Evolutionary conservation across 2,329 filamentous ascomycete genomes (phyloP), one percentile per base, ranked within the genome.

Genomic region (Aciculosporium take): DNA sequence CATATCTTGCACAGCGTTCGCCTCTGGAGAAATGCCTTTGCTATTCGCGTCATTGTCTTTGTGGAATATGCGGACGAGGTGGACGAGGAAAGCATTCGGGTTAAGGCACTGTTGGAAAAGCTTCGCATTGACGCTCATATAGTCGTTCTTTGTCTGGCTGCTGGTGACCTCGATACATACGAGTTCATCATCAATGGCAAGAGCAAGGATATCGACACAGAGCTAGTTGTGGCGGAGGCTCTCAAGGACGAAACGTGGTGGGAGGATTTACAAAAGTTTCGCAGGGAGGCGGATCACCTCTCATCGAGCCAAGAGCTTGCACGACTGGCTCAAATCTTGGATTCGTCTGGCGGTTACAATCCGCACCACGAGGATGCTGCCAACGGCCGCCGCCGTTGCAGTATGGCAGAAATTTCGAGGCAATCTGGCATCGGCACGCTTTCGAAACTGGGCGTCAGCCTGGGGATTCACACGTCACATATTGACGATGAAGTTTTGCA

Each of bases 61-160:
- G 86, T 94, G 17, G 86, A 94, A 54, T 93, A 93, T 50, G 84
- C 91, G 55, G 76, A 69, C 21, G 86, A 94, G 49, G 79, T 94
- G 1, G 75, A 81, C 30, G 83, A 93, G 58, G 86, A 94, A 58
- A 68, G 75, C 28, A 73, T 71, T 1, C 69, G 85, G 43, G 80
- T 93, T 13, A 75, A 75, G 45, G 75, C 80, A 1, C 66, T 94
- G 2, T 67, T 94, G 1, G 81, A 84, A 18, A 93, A 89, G 55
- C 60, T 94, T 7, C 71, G 86, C 13, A 94, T 94, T 37, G 75
- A 87, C 46, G 86, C 85, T 3, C 69, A 85, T 46, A 74, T 93
- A 0, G 60, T 81, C 12, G 86, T 93, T 1, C 87, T 88, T 53
- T 91, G 82, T 74, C 70, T 94, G 30, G 81, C 84, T 1, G 81